Evolutionary conservation across 495 filamentous ascomycete genomes (phyloP).

Genomic region (Trichoderma virens): DNA sequence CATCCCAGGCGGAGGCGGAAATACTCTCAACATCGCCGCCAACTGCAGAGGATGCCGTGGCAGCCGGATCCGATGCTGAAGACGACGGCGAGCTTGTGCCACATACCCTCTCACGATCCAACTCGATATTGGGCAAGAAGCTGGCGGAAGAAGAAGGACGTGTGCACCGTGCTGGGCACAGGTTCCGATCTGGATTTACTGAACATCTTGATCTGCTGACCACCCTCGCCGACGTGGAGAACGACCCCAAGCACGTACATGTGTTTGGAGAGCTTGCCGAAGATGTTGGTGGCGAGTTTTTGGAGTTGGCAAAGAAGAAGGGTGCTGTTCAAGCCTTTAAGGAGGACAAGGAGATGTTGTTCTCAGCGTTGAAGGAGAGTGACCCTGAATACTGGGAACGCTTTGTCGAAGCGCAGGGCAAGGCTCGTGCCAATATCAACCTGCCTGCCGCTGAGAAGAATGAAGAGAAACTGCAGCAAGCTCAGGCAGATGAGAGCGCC

Average conservation of each 20-base stretch:
- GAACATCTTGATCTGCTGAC: conserved; percentile 39
- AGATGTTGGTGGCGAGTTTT: conserved; percentile 47
- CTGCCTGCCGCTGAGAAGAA: conserved; percentile 17
- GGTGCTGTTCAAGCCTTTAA: conserved; percentile 54
- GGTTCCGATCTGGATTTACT: conserved; percentile 55
- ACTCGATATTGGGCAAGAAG: conserved; percentile 71
- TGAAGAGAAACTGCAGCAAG: conserved; percentile 10
- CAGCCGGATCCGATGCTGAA: conserved; percentile 30
- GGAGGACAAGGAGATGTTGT: conserved; percentile 44
- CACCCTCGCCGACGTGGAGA: conserved; percentile 39
- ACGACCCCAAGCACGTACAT: conserved; percentile 45
- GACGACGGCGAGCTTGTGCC: conserved; percentile 27
- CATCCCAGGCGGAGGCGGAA: conserved; percentile 18
- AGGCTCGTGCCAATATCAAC: conserved; percentile 51
- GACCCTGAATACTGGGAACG: conserved; percentile 55
- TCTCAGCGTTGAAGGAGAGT: conserved; percentile 40
- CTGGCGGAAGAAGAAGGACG: conserved; percentile 84
- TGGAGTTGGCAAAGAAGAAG: conserved; percentile 43
- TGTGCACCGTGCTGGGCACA: conserved; percentile 75
- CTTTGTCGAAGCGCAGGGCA: conserved; percentile 61
- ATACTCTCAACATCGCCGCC: conserved; percentile 35
- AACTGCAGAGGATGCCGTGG: conserved; percentile 21
- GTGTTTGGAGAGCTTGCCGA: conserved; percentile 56
- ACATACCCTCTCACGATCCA: conserved; percentile 53
- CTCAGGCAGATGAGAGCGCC: conserved; percentile 22